Evolutionary conservation across 2,329 filamentous ascomycete genomes (phyloP).

Genomic region (Penicillium sp.): DNA sequence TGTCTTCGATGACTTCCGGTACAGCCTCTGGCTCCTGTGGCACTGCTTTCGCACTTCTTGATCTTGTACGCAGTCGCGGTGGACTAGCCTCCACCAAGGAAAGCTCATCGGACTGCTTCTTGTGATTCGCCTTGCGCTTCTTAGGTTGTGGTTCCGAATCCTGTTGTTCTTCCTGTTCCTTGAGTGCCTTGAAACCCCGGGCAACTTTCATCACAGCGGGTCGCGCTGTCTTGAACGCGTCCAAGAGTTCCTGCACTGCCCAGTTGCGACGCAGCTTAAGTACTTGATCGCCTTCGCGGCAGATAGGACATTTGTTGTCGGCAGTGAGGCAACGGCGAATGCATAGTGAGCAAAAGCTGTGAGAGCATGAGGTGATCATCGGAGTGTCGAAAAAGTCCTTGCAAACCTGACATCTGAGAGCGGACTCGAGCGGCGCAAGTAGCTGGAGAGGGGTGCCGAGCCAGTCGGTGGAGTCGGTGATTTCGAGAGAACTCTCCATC

Average conservation of each 20-base stretch:
- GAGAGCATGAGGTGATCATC: slow-evolving; percentile 90
- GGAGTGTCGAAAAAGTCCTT: slow-evolving; percentile 96
- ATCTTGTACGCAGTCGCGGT: slow-evolving; percentile 37
- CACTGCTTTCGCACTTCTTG: slow-evolving; percentile 26
- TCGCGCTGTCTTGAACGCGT: slow-evolving; percentile 70
- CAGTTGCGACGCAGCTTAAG: slow-evolving; percentile 81
- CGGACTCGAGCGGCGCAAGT: slow-evolving; percentile 65
- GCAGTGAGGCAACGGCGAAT: slow-evolving; percentile 81
- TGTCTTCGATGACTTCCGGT: slow-evolving; percentile 40
- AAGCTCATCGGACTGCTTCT: slow-evolving; percentile 40
- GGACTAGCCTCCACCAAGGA: slow-evolving; percentile 30
- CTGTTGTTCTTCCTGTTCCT: slow-evolving; percentile 49
- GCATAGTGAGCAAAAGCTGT: slow-evolving; percentile 96
- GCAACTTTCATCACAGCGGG: slow-evolving; percentile 65
- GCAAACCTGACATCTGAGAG: slow-evolving; percentile 92
- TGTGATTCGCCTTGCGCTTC: slow-evolving; percentile 35
- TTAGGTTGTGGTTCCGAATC: slow-evolving; percentile 29
- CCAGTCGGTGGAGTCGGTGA: slow-evolving; percentile 51
- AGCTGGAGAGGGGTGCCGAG: slow-evolving; percentile 46
- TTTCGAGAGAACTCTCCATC: slow-evolving; percentile 40
- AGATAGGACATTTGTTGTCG: slow-evolving; percentile 86
- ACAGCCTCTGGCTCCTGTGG: slow-evolving; percentile 9
- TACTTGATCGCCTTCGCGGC: slow-evolving; percentile 76
- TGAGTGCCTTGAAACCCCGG: slow-evolving; percentile 52
- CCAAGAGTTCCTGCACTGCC: slow-evolving; percentile 79